Conservation (phyloP, 495 filamentous ascomycete species). For the Daldinia vernicosa region DNA sequence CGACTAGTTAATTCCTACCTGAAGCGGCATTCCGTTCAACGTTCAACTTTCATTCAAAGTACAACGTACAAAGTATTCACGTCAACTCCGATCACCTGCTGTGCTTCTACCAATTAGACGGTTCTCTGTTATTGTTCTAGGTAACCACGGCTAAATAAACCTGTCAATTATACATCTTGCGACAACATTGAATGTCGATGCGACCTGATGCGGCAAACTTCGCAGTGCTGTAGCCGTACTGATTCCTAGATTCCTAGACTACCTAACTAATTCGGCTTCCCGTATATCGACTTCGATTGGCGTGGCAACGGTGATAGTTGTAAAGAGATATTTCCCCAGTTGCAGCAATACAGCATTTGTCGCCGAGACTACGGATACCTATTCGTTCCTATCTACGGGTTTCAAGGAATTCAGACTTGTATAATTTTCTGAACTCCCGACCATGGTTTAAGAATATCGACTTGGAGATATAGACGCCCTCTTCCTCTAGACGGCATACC, state of each 20-base stretch:
- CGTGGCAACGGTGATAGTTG: background rate
- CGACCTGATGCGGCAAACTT: slow-evolving; percentile 6
- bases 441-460: background rate
- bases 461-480: no score
- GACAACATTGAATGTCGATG: slow-evolving; percentile 4
- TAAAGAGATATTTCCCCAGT: background rate
- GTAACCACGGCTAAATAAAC: background rate
- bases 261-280: background rate
- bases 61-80: background rate
- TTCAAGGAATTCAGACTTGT: background rate
- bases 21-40: background rate
- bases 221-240: background rate
- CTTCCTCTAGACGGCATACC: no score
- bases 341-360: background rate
- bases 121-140: background rate
- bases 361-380: background rate
- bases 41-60: background rate
- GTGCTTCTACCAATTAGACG: background rate
- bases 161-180: background rate
- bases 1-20: background rate
- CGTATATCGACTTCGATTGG: slow-evolving; percentile 3
- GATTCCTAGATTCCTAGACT: no score
- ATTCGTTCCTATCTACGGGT: background rate
- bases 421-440: background rate
- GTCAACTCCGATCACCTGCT: background rate